A percentile compares a stretch with the other conserved stretches of the same genome.
phyloP scores from a whole-genome alignment of 306 rosid species.

The Rosa multiflora region DNA sequence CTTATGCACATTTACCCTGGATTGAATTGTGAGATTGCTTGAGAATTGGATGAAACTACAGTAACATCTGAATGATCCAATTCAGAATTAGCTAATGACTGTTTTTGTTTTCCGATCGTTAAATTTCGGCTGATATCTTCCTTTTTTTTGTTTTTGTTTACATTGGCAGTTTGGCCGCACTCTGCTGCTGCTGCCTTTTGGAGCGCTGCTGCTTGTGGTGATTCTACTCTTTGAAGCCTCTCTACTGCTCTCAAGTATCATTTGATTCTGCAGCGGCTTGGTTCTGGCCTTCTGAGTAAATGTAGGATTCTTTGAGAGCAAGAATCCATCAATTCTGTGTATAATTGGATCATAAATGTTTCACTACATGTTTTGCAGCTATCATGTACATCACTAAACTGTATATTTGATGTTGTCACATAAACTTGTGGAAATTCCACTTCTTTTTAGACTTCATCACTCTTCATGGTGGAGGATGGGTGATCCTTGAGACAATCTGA shows the following conservation, averaged over 20 bases:
- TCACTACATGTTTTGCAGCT: background rate
- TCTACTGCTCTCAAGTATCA: background rate
- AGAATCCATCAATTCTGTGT: background rate
- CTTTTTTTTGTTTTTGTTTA: too few species aligned
- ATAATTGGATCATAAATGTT: background rate
- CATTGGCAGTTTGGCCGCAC: constrained; percentile 34
- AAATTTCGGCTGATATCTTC: background rate
- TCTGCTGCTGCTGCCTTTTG: constrained; percentile 46
- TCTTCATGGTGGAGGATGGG: too few species aligned
- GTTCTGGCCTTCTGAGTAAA: background rate
- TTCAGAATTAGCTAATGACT: background rate
- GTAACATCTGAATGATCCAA: background rate
- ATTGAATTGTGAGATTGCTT: background rate
- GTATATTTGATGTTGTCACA: background rate
- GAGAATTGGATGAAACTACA: background rate
- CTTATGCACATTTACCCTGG: background rate
- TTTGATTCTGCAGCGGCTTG: background rate
- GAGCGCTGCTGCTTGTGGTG: constrained; percentile 36
- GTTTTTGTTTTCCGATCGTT: background rate
- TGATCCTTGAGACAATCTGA: too few species aligned
- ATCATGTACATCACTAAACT: background rate
- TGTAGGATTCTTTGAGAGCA: background rate
- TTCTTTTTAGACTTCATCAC: background rate
- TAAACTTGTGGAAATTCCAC: background rate
- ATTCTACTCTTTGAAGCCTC: background rate